Base-by-base conservation (phyloP, 2,329 filamentous ascomycete species). In the Elsinoe fawcettii region DNA sequence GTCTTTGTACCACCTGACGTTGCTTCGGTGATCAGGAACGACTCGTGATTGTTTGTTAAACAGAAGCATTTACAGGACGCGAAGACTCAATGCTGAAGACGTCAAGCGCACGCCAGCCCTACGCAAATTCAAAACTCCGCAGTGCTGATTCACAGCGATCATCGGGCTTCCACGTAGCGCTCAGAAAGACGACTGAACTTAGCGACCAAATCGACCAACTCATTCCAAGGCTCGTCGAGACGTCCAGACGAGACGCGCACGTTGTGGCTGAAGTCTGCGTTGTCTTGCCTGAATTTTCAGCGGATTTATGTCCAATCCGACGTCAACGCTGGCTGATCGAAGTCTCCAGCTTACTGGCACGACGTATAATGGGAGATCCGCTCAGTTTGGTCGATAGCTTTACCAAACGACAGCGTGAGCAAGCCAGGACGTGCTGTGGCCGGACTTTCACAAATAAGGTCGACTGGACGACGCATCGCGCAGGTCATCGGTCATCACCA, bases 1-100 rank as follows among this genome's bases (percentile, higher is more conserved):
- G 34, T 46, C 41, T 25, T n/a, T 25, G 41, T 46, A 46, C 41
- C n/a, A 46, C 41, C 41, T n/a, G 41, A 46, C 23, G 41, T 46
- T 46, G 41, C 41, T 46, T 25, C 23, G 41, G 22, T 46, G 22
- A 25, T n/a, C 41, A 46, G 41, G 12, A n/a, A 22, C 12, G 9
- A 18, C 12, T 14, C n/a, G 41, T 25, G 20, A 25, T 46, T 25
- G 9, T 22, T 18, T 23, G 22, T 23, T 3, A 25, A 46, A 9
- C 12, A 46, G 20, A 25, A 25, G 41, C 41, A n/a, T 22, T 46
- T 22, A 12, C 41, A 46, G 20, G 41, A 12, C 20, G 20, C 22
- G n/a, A 12, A 46, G 41, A 2, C 22, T 46, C 41, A 25, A 46
- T 46, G 41, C 41, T 23, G n/a, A 25, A 22, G 11, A 46, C 23